A percentile compares a stretch with the other conserved stretches of the same genome.
These are phyloP conservation scores for Lepidopterella palustris DNA, from an alignment of 495 filamentous ascomycete genomes.

Conservation along the genomic window DNA sequence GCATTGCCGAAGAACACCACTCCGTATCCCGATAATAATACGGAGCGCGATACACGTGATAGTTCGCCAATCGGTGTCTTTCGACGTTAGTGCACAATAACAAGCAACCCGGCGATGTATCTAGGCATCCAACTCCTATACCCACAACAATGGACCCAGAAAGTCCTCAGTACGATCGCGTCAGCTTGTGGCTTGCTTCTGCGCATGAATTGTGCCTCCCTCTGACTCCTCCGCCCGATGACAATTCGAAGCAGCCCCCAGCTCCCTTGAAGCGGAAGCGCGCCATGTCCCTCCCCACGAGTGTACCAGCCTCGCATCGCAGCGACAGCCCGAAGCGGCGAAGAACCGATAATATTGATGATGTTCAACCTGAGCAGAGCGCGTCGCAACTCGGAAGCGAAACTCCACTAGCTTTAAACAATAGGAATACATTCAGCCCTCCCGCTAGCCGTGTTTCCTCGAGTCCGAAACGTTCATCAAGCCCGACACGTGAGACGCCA, in stretches of 20 bases:
- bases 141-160: slow-evolving; percentile 7
- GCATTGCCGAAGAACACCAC: background rate
- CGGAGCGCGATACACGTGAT: background rate
- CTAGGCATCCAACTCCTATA: slow-evolving; percentile 3
- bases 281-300: slow-evolving; percentile 16
- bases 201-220: slow-evolving; percentile 2
- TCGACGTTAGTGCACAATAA: background rate
- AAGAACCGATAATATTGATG: slow-evolving; percentile 13
- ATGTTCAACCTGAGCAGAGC: slow-evolving; percentile 14
- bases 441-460: slow-evolving; percentile 2
- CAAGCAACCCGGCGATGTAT: background rate
- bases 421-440: slow-evolving; percentile 7
- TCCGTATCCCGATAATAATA: background rate
- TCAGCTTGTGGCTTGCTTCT: slow-evolving; percentile 7
- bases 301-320: slow-evolving; percentile 3
- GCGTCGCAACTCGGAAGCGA: slow-evolving; percentile 8
- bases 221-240: slow-evolving; percentile 11
- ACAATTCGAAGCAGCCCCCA: slow-evolving; percentile 1
- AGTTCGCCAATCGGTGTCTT: background rate
- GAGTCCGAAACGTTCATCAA: slow-evolving; percentile 1
- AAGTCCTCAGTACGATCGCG: slow-evolving; percentile 5
- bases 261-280: slow-evolving; percentile 12
- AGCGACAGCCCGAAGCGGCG: slow-evolving; percentile 20
- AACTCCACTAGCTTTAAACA: slow-evolving; percentile 8
- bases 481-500: background rate